Base-by-base conservation (phyloP, 495 filamentous ascomycete species). In the Talaromyces borbonicus region DNA sequence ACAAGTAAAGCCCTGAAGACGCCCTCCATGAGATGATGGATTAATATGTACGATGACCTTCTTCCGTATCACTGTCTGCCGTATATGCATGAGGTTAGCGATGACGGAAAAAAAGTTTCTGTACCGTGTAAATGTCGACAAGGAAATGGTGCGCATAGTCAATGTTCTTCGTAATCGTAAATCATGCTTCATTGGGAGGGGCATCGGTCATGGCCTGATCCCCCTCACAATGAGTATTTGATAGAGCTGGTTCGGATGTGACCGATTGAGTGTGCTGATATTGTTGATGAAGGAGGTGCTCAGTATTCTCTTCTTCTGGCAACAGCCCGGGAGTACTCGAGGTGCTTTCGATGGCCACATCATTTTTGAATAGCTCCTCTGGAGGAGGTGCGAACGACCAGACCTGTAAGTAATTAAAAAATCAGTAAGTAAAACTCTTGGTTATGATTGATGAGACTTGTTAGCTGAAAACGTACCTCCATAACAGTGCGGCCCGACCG, bases 331-430 rank as follows among this genome's bases (percentile, higher is more conserved):
- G 60, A 8, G 60, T 70, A 43, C 63, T 72, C 0, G 62, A 65
- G 6, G 61, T 46, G 36, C 61, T 68, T 36, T 67, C 63, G 32
- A 56, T 36, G 3, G 62, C 58, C 15, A 50, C 58, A 15, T 47
- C 43, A 14, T 54, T 49, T 38, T 66, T 58, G 8, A 53, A 55
- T 23, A 56, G 54, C 14, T 88, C 85, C 47, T 87, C 82, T 1
- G 58, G 57, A 8, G 86, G 87, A 5, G 88, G 88, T 1, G 88
- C 85, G 63, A 95, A 95, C 0, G 83, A 86, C 84, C 85, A 95
- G 9, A 95, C 87, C 87, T 94, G 48, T 36, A 22, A n/a, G n/a
- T n/a, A n/a, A n/a, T n/a, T n/a, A n/a, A n/a, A n/a, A n/a, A n/a
- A n/a, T n/a, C n/a, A n/a, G n/a, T n/a, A n/a, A n/a, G n/a, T n/a